phyloP scores from a whole-genome alignment of 805 yeast genomes.

The Wickerhamomyces bisporus region DNA sequence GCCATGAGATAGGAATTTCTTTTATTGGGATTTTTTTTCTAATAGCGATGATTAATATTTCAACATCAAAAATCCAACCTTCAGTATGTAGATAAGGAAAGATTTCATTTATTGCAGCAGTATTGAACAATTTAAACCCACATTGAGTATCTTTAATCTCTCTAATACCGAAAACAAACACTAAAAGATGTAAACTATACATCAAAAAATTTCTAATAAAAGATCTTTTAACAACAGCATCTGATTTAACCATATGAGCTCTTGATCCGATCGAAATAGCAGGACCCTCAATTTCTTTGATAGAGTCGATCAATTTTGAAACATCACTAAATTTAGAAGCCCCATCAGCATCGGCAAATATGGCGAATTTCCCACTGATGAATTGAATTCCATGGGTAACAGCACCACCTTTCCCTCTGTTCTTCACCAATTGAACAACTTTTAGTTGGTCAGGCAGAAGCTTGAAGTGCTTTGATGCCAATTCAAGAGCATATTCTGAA shows the following conservation, averaged over 20 bases:
- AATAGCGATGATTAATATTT: conserved; percentile 74
- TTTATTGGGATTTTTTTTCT: conserved; percentile 59
- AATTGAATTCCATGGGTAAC: conserved; percentile 88
- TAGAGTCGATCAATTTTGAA: conserved; percentile 39
- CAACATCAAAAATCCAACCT: conserved; percentile 98
- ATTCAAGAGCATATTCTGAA: conserved; percentile 59
- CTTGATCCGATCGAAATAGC: conserved; percentile 86
- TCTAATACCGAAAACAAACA: conserved; percentile 84
- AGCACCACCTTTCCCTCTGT: conserved; percentile 96
- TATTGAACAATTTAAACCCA: conserved; percentile 90
- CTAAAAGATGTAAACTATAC: conserved; percentile 86
- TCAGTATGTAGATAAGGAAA: conserved; percentile 94
- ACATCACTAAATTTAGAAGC: conserved; percentile 81
- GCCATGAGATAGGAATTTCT: conserved; percentile 93
- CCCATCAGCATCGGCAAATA: conserved; percentile 98
- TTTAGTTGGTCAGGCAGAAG: conserved; percentile 57
- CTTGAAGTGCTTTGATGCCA: conserved; percentile 40
- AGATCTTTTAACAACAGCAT: conserved; percentile 93
- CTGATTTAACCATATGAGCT: conserved; percentile 94
- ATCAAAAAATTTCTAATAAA: conserved; percentile 83
- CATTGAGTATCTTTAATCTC: conserved; percentile 92
- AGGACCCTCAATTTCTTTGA: conserved; percentile 33
- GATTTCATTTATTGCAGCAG: conserved; percentile 54
- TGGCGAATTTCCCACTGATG: conserved; percentile 62
- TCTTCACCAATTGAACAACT: conserved; percentile 62